These are phyloP conservation scores for Malassezia japonica DNA, from an alignment of 1,284 basidiomycete genomes.

Conservation along the genomic window DNA sequence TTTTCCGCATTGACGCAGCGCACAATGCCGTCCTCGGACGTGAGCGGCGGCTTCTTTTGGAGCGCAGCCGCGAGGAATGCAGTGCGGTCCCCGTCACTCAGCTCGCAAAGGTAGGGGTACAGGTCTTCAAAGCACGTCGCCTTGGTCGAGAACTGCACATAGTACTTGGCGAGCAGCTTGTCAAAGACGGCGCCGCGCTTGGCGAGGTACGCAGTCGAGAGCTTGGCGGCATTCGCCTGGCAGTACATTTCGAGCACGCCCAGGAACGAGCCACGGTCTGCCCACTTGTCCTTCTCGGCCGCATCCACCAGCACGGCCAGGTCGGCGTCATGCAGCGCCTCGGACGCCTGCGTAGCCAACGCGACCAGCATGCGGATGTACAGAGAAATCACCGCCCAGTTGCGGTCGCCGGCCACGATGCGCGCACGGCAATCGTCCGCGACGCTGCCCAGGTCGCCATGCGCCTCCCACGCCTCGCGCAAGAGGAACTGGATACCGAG, in stretches of 20 bases:
- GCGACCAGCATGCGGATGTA: background rate
- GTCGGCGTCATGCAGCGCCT: background rate
- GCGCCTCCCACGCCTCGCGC: slow-evolving; percentile 6
- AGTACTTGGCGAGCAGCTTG: slow-evolving; percentile 1
- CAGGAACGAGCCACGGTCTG: slow-evolving; percentile 14
- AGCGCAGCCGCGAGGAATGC: background rate
- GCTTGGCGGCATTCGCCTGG: background rate
- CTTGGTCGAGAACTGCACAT: background rate
- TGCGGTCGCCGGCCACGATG: slow-evolving; percentile 12
- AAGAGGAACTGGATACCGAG: slow-evolving; percentile 9
- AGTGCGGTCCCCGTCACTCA: background rate
- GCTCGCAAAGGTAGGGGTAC: background rate
- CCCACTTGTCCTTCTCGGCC: slow-evolving; percentile 12
- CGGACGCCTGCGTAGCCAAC: no score
- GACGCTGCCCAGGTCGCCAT: background rate
- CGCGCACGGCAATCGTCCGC: slow-evolving; percentile 10
- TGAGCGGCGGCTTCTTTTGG: background rate
- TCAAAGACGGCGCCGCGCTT: background rate
- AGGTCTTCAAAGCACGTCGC: slow-evolving; percentile 15
- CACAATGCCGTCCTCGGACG: background rate
- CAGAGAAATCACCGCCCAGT: slow-evolving; percentile 13
- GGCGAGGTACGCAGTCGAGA: background rate
- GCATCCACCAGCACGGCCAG: background rate
- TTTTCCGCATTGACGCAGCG: slow-evolving; percentile 7
- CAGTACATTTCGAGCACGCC: slow-evolving; percentile 9